These are phyloP conservation scores for Arthrobotrys sphaeroides DNA, from an alignment of 2,329 filamentous ascomycete species.

Conservation along the genomic window DNA sequence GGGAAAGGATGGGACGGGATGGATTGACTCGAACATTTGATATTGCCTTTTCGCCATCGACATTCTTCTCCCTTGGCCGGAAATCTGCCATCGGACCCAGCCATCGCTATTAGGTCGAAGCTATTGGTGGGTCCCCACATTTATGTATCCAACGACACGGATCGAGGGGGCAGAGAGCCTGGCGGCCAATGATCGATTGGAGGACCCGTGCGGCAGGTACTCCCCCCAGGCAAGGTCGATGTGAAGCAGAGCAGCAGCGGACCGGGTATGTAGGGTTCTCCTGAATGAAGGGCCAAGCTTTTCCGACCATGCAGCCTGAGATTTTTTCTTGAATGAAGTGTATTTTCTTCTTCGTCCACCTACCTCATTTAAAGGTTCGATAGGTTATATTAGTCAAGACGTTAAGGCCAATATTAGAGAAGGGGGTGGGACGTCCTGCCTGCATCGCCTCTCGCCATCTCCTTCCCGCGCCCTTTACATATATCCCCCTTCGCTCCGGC, in stretches of 20 bases:
- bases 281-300: conserved; percentile 53
- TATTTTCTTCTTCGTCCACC: conserved; percentile 45
- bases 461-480: conserved; percentile 45
- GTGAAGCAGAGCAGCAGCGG: conserved; percentile 18
- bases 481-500: conserved; percentile 28
- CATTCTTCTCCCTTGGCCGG: conserved; percentile 16
- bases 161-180: conserved; percentile 30
- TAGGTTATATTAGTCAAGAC: conserved; percentile 30
- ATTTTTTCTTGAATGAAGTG: conserved; percentile 23
- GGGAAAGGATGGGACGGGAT: neutral
- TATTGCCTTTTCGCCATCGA: conserved; percentile 28
- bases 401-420: conserved; percentile 44
- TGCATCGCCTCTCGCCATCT: conserved; percentile 37
- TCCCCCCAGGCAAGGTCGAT: conserved; percentile 1
- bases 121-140: conserved; percentile 36
- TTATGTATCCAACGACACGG: conserved; percentile 18
- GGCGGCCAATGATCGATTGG: conserved; percentile 29
- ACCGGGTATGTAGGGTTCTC: conserved; percentile 53
- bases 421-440: conserved; percentile 43
- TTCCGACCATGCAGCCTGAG: conserved; percentile 53
- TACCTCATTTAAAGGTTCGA: conserved; percentile 50
- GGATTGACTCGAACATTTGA: conserved; percentile 8
- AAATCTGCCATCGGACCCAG: conserved; percentile 34
- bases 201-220: conserved; percentile 15
- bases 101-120: conserved; percentile 25